These are phyloP conservation scores for Anacardium occidentale DNA, from an alignment of 345 rosid genomes.

Conservation along the genomic window DNA sequence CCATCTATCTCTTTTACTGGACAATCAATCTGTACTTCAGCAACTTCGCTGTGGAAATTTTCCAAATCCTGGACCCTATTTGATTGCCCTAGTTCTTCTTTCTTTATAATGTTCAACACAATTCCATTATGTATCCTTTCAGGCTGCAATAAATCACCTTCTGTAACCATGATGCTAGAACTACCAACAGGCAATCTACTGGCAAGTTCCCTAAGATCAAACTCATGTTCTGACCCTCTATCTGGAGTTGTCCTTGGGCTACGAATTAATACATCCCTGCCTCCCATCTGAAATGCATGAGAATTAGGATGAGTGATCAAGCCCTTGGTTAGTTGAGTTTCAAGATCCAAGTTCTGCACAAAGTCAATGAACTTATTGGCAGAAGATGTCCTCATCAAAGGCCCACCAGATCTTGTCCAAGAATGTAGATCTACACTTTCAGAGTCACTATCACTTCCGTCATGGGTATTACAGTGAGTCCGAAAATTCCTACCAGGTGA, in stretches of 20 bases:
- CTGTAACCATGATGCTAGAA: conserved; percentile 63
- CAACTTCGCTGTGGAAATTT: conserved; percentile 37
- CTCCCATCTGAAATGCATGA: conserved; percentile 35
- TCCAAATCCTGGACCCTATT: conserved; percentile 39
- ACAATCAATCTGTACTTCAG: conserved; percentile 70
- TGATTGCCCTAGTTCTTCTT: conserved; percentile 48
- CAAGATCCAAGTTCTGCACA: conserved; percentile 64
- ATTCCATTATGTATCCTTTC: conserved; percentile 68
- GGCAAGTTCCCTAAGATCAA: conserved; percentile 39
- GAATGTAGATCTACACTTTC: conserved; percentile 71
- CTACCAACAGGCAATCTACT: conserved; percentile 30
- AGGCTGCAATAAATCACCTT: conserved; percentile 84
- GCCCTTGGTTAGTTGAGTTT: conserved; percentile 52
- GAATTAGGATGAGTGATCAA: conserved; percentile 48
- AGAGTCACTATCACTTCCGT: conserved; percentile 85
- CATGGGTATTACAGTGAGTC: conserved; percentile 38
- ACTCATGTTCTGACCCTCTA: conserved; percentile 44
- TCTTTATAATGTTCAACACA: conserved; percentile 70
- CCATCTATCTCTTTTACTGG: conserved; percentile 60
- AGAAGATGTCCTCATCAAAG: conserved; percentile 91
- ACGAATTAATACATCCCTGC: conserved; percentile 42
- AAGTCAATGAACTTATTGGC: conserved; percentile 79
- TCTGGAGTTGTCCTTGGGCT: conserved; percentile 47
- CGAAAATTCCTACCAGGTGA: conserved; percentile 46
- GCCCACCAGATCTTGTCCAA: conserved; percentile 98